These are phyloP conservation scores for Garcia nutans DNA, from an alignment of 345 rosid species.

Conservation along the genomic window DNA sequence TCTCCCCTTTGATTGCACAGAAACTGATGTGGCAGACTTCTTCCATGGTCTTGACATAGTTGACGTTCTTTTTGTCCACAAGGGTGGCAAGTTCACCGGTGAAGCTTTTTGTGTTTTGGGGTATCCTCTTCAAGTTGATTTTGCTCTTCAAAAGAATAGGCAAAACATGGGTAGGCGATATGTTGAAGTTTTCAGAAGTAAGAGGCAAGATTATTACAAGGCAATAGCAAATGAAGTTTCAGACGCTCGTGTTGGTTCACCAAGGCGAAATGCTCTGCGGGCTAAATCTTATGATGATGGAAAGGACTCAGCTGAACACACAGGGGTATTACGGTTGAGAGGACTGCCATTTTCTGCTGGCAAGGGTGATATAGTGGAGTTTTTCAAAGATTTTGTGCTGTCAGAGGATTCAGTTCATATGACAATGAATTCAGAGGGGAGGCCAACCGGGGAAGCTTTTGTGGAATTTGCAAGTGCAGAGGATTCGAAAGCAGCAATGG, in stretches of 20 bases:
- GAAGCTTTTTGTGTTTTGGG: constrained; percentile 94
- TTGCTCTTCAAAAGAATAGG: constrained; percentile 88
- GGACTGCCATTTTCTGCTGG: constrained; percentile 94
- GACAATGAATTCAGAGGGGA: constrained; percentile 68
- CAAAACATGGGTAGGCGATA: constrained; percentile 94
- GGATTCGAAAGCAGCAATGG: constrained; percentile 89
- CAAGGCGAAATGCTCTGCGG: constrained; percentile 52
- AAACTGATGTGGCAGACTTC: constrained; percentile 78
- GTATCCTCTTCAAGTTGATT: constrained; percentile 92
- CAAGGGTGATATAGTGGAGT: constrained; percentile 83
- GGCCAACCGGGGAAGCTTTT: constrained; percentile 93
- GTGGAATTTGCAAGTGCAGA: constrained; percentile 76
- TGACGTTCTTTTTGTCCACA: constrained; percentile 87
- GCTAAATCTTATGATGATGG: constrained; percentile 73
- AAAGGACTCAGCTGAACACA: constrained; percentile 74
- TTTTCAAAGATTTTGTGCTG: constrained; percentile 72
- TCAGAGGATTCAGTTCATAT: constrained; percentile 70
- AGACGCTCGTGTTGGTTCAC: constrained; percentile 62
- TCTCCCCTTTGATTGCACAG: constrained; percentile 88
- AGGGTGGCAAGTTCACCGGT: constrained; percentile 72
- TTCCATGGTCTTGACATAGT: constrained; percentile 84
- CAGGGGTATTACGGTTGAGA: constrained; percentile 79
- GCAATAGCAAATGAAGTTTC: constrained; percentile 89
- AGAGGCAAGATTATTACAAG: constrained; percentile 86
- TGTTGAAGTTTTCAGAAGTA: constrained; percentile 90